Evolutionary conservation across 768 basidiomycete genomes (phyloP), one percentile per base, ranked within the genome.

Genomic region (Pholiota molesta): DNA sequence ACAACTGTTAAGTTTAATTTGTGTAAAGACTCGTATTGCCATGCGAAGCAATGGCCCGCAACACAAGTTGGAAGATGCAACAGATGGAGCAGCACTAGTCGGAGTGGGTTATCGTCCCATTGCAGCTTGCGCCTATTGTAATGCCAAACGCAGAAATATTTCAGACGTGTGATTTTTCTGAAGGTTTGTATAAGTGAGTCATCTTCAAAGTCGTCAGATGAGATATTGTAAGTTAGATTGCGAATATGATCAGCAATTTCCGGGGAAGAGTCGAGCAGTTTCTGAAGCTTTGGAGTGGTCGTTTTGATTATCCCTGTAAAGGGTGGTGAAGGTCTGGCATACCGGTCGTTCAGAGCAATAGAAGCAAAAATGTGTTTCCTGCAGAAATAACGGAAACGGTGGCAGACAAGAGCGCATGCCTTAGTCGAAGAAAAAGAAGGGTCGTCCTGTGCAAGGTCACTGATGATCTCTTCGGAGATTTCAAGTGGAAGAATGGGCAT

Each of bases 1-100:
- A n/a, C n/a, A n/a, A n/a, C n/a, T n/a, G n/a, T n/a, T n/a, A n/a
- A n/a, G n/a, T n/a, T n/a, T n/a, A n/a, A n/a, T n/a, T n/a, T n/a
- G n/a, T n/a, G n/a, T n/a, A n/a, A n/a, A n/a, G n/a, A n/a, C n/a
- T n/a, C n/a, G n/a, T n/a, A n/a, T n/a, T n/a, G n/a, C n/a, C n/a
- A n/a, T n/a, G n/a, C n/a, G n/a, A n/a, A n/a, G n/a, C n/a, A n/a
- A n/a, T n/a, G n/a, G n/a, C n/a, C n/a, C n/a, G n/a, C n/a, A n/a
- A n/a, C n/a, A n/a, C n/a, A n/a, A n/a, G n/a, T 56, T 11, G 62
- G 62, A 49, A 60, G 58, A 33, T 52, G 59, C 13, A 64, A 21
- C 1, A 64, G 62, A 35, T 57, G 53, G 31, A 60, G 62, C 29
- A 64, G 29, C 6, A 31, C 54, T 21, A 54, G 59, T 28, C 62